Evolutionary conservation across 2,329 filamentous ascomycete species (phyloP).

Genomic region (Xylaria sp.): DNA sequence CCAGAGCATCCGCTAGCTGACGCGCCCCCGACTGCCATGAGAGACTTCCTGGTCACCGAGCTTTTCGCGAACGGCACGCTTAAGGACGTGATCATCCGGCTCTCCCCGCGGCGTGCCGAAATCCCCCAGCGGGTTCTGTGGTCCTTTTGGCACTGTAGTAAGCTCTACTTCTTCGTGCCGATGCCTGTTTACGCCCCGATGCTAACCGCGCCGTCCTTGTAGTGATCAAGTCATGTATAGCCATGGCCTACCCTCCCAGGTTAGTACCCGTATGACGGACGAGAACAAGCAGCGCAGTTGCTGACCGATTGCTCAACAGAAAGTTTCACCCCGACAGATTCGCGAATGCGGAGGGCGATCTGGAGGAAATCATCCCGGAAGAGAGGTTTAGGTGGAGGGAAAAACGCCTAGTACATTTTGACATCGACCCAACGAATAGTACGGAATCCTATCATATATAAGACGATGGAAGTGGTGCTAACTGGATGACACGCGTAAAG

Average conservation of each 20-base stretch:
- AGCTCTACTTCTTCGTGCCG: background rate
- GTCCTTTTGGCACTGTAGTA: constrained; percentile 10
- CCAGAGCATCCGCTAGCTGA: background rate
- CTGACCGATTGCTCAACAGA: background rate
- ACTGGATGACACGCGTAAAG: constrained; percentile 6
- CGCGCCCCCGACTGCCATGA: too few relatives aligned
- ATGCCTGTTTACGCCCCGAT: background rate
- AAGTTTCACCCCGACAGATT: constrained; percentile 15
- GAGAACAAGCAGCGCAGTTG: too few relatives aligned
- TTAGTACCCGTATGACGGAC: background rate
- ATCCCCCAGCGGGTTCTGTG: constrained; percentile 8
- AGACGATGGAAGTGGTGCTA: background rate
- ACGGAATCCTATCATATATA: background rate
- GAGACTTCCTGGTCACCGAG: background rate
- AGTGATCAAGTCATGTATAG: constrained; percentile 19
- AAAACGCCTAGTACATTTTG: constrained; percentile 31
- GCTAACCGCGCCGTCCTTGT: background rate
- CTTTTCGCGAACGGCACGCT: background rate
- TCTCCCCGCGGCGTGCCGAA: background rate
- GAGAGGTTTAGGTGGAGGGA: constrained; percentile 9
- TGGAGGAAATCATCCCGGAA: constrained; percentile 12
- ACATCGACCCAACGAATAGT: constrained; percentile 33
- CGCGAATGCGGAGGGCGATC: constrained; percentile 1
- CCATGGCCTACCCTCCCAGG: constrained; percentile 23
- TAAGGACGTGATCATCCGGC: background rate